Evolutionary conservation across 345 rosid genomes (phyloP), one percentile per base, ranked within the genome.

Genomic region (Geranium rotundifolium): DNA sequence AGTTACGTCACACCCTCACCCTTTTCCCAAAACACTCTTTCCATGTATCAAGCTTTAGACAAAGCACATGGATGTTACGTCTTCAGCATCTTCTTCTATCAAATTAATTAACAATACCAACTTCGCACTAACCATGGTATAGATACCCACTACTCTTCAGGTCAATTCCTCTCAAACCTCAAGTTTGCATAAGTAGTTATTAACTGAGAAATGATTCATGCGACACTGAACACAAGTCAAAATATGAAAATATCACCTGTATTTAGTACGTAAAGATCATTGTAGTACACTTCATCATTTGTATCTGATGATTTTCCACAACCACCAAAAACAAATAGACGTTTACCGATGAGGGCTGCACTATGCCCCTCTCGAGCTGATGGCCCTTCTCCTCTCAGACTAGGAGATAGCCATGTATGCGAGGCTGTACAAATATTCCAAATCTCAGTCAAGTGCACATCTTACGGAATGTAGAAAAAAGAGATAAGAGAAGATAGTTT

Each of bases 351-450:
- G 59, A 90, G 87, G 7, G 96, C 85, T 57, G 99, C 95, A 65
- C 85, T 79, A 71, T 93, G 97, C 71, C 96, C 96, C 76, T 95
- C 99, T 69, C 99, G 86, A 63, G 95, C 89, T 73, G 79, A 84
- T 6, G 97, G 97, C 61, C 89, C 99, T 37, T 88, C 95, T 29
- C 97, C 99, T 78, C 92, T 86, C 61, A 88, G 81, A 72, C 77
- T 81, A 19, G 97, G 99, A 59, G 90, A 81, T 68, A 73, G 75
- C 99, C 99, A 93, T 50, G 95, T 81, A 71, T 85, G 87, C 41
- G 93, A 76, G 77, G 89, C 99, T 95, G 74, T 31, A 31, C 57
- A 77, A 63, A 19, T 63, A 30, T 37, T 63, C 57, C 27, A 63
- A 64, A 50, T 27, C 3, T 16, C 27, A n/a, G 19, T 56, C 10